These are phyloP conservation scores for Globisporangium nunn DNA, from an alignment of 352 stramenopile genomes.

Conservation along the genomic window DNA sequence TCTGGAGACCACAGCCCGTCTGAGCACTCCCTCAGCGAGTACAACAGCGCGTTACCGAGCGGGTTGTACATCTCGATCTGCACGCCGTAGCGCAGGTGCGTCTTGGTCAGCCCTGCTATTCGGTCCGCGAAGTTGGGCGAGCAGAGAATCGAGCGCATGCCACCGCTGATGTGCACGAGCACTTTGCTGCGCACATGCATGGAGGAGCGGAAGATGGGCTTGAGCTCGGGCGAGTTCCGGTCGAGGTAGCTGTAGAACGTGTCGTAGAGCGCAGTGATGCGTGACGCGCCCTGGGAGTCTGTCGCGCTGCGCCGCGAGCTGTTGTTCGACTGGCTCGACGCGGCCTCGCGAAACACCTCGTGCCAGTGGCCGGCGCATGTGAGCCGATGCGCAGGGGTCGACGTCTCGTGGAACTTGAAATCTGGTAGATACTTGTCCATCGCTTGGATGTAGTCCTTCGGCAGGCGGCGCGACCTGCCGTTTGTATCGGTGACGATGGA, in stretches of 20 bases:
- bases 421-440: conserved; percentile 28
- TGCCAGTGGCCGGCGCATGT: conserved; percentile 31
- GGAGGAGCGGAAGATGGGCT: conserved; percentile 35
- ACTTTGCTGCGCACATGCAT: conserved; percentile 73
- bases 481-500: conserved; percentile 12
- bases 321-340: conserved; percentile 4
- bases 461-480: conserved; percentile 9
- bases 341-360: conserved; percentile 26
- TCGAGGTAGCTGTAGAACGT: conserved; percentile 42
- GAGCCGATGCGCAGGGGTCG: conserved; percentile 20
- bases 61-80: conserved; percentile 84
- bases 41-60: conserved; percentile 82
- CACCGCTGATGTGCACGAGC: conserved; percentile 79
- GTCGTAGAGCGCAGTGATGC: conserved; percentile 32
- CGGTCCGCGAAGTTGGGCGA: conserved; percentile 52
- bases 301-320: conserved; percentile 15
- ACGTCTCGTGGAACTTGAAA: conserved; percentile 32
- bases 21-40: conserved; percentile 54
- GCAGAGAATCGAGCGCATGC: conserved; percentile 31
- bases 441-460: conserved; percentile 20
- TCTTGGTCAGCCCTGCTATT: conserved; percentile 59
- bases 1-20: conserved; percentile 31
- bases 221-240: conserved; percentile 31
- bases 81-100: conserved; percentile 80
- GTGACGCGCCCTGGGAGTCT: conserved; percentile 13